Evolutionary conservation across 2,329 filamentous ascomycete species (phyloP), one percentile per base, ranked within the genome.

Genomic region (Botrytis cinerea): DNA sequence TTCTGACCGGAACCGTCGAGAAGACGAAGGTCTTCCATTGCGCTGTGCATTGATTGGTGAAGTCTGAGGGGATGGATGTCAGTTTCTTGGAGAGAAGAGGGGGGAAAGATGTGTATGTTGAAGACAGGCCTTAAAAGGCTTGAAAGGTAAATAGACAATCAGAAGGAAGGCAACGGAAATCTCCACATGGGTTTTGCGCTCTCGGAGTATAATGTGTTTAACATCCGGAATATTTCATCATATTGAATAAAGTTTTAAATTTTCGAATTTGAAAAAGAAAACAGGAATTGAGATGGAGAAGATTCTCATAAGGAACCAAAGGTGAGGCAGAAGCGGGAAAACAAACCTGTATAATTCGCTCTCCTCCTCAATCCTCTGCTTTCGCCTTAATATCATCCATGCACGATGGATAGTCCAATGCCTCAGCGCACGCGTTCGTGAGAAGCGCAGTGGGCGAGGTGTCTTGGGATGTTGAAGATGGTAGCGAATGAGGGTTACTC

Each of bases 361-460:
- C 81, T 93, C 87, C 70, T 90, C 87, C 51, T 85, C 84, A 76
- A 88, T 85, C 67, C 90, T 90, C 79, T 90, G 87, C 81, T 92
- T 88, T 78, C 91, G 88, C 79, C 91, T 90, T 84, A 92, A 92
- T 45, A 98, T 87, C 79, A 93, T 87, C 94, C 95, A 98, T 35
- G 95, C 95, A 79, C 96, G 94, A 86, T 98, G 95, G 83, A 99
- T 98, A 70, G 96, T 98, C 96, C 96, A 99, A 87, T 99, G 96
- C 64, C 96, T 93, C 76, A 99, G 90, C 83, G 90, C 89, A 73
- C 96, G 91, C 83, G 92, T 92, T 78, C 95, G 94, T 59, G 90
- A 94, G 88, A 98, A 95, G 79, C 94, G 92, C 77, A 99, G 89
- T 0, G 96, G 95, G 20, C 91, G 89, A 0, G 91, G 91, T 10